Evolutionary conservation across 495 filamentous ascomycete species (phyloP).

Genomic region (Neurospora sp.): DNA sequence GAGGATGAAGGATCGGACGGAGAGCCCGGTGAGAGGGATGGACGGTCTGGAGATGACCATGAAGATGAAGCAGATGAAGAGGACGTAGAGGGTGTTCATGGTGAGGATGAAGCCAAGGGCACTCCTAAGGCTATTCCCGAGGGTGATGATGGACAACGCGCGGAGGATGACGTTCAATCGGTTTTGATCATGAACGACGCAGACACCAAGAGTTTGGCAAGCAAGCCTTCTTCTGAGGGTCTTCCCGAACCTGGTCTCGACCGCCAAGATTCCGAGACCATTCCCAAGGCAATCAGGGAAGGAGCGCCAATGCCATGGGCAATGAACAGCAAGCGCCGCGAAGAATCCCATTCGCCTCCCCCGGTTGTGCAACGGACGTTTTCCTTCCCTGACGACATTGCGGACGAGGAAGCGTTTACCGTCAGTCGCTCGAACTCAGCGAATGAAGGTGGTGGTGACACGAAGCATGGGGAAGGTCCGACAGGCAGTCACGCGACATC

Average conservation of each 20-base stretch:
- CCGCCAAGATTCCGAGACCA: constrained; percentile 26
- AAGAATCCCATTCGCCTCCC: constrained; percentile 15
- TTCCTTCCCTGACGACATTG: constrained; percentile 28
- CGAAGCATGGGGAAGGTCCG: background rate
- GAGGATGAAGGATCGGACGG: background rate
- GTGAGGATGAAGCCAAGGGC: background rate
- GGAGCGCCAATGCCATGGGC: background rate
- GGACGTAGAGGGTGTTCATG: background rate
- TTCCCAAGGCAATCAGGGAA: constrained; percentile 19
- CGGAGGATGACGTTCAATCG: background rate
- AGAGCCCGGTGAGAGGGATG: background rate
- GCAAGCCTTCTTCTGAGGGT: background rate
- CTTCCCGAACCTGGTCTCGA: constrained; percentile 9
- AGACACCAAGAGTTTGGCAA: background rate
- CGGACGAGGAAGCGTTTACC: constrained; percentile 25
- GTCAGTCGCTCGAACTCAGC: constrained; percentile 8
- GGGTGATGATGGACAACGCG: background rate
- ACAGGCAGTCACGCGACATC: background rate
- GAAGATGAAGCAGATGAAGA: background rate
- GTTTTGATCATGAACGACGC: background rate
- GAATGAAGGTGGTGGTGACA: background rate
- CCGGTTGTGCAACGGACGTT: constrained; percentile 18
- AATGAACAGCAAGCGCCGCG: constrained; percentile 3
- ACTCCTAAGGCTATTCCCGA: background rate
- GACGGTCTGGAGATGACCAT: background rate